These are phyloP conservation scores for Mycena rebaudengoi DNA, from an alignment of 768 basidiomycete species.

Conservation along the genomic window DNA sequence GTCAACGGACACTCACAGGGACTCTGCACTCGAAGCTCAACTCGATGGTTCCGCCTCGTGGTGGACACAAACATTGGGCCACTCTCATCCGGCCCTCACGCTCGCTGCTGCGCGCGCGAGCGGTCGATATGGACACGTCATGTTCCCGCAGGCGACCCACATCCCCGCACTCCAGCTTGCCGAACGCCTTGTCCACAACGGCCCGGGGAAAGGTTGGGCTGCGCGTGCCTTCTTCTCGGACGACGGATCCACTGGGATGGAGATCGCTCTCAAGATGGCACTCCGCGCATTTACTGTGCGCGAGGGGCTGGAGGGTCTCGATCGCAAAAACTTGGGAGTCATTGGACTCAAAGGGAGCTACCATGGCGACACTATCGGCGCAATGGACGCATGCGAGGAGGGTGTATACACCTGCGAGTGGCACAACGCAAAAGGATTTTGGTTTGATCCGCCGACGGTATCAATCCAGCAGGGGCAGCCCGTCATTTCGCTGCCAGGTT, in stretches of 20 bases:
- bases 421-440: slow-evolving; percentile 91
- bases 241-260: slow-evolving; percentile 96
- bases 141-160: slow-evolving; percentile 92
- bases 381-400: slow-evolving; percentile 95
- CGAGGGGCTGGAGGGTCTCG: slow-evolving; percentile 43
- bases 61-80: slow-evolving; percentile 97
- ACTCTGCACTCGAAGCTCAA: slow-evolving; percentile 61
- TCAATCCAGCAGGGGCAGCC: slow-evolving; percentile 68
- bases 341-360: slow-evolving; percentile 92
- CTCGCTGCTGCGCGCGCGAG: slow-evolving; percentile 90
- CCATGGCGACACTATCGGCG: slow-evolving; percentile 97
- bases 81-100: slow-evolving; percentile 77
- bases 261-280: slow-evolving; percentile 98
- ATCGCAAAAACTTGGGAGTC: slow-evolving; percentile 70
- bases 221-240: slow-evolving; percentile 92
- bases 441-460: slow-evolving; percentile 91
- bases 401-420: slow-evolving; percentile 95
- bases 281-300: slow-evolving; percentile 69
- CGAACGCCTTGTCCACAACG: slow-evolving; percentile 75
- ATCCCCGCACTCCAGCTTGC: slow-evolving; percentile 86
- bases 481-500: slow-evolving; percentile 59
- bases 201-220: slow-evolving; percentile 93
- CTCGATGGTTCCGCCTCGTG: slow-evolving; percentile 96
- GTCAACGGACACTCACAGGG: slow-evolving; percentile 31
- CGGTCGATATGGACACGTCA: slow-evolving; percentile 96